These are phyloP conservation scores for Cercophora newfieldiana DNA, from an alignment of 495 filamentous ascomycete genomes.

Conservation along the genomic window DNA sequence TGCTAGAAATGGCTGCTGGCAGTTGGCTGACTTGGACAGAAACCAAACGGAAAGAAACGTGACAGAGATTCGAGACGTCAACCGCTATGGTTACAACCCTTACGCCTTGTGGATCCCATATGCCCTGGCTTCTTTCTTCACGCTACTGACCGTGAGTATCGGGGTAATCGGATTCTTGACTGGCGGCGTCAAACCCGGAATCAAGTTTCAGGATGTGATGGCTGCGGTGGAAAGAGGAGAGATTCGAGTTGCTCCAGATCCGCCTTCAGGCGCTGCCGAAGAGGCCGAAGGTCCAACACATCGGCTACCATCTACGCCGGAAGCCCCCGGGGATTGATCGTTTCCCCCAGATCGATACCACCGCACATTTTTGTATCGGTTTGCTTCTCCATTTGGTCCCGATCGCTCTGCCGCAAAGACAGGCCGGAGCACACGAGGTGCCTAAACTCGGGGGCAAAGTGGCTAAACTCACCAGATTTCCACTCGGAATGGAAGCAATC, in stretches of 20 bases:
- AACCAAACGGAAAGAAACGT: background rate
- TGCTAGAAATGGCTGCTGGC: background rate
- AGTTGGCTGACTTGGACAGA: background rate
- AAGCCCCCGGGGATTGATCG: no score
- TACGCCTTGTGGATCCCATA: slow-evolving; percentile 10
- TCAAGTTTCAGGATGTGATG: slow-evolving; percentile 7
- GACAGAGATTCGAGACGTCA: slow-evolving; percentile 7
- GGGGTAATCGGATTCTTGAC: background rate
- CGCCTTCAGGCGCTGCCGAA: background rate
- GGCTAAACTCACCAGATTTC: background rate
- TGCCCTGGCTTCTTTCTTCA: slow-evolving; percentile 2
- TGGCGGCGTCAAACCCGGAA: background rate
- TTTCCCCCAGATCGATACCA: no score
- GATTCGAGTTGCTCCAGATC: background rate
- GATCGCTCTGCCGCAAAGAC: background rate
- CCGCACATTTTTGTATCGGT: background rate
- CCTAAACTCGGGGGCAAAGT: background rate
- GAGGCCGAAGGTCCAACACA: no score
- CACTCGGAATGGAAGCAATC: background rate
- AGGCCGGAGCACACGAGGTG: background rate
- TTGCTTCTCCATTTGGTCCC: background rate
- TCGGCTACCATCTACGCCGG: no score
- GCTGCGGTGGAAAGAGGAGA: background rate
- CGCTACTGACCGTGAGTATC: background rate
- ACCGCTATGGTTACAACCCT: slow-evolving; percentile 12